Evolutionary conservation across 495 filamentous ascomycete genomes (phyloP).

Genomic region (Neurospora sp.): DNA sequence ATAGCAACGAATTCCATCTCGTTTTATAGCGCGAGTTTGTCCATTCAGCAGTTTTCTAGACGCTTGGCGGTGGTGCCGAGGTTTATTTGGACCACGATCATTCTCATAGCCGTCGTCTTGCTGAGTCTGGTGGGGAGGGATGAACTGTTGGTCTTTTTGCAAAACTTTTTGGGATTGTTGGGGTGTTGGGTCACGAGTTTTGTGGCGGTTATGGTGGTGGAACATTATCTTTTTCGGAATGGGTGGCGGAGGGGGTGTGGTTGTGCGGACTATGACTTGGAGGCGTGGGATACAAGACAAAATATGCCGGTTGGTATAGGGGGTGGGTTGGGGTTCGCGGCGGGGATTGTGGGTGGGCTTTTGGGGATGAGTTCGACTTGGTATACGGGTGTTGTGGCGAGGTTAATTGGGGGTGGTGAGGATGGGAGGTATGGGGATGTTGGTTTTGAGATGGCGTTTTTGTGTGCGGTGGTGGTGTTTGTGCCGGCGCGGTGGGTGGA

Average conservation of each 20-base stretch:
- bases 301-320: constrained; percentile 39
- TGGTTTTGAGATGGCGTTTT: constrained; percentile 44
- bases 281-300: constrained; percentile 39
- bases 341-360: constrained; percentile 36
- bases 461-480: constrained; percentile 32
- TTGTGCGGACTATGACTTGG: constrained; percentile 34
- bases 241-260: constrained; percentile 15
- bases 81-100: constrained; percentile 37
- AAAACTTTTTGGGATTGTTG: constrained; percentile 48
- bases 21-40: constrained; percentile 37
- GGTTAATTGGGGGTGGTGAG: constrained; percentile 26
- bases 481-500: constrained; percentile 22
- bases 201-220: constrained; percentile 46
- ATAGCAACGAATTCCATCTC: constrained; percentile 40
- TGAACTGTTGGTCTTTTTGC: constrained; percentile 30
- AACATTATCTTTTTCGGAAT: constrained; percentile 51
- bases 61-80: constrained; percentile 33
- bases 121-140: constrained; percentile 38
- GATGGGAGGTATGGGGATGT: constrained; percentile 41
- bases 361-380: constrained; percentile 43
- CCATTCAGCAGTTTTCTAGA: constrained; percentile 32
- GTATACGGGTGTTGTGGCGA: constrained; percentile 42
- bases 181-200: constrained; percentile 52
- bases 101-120: constrained; percentile 31
- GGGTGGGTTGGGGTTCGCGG: constrained; percentile 32